Conservation (phyloP, 768 basidiomycete species). For the Fomitopsis serialis region DNA sequence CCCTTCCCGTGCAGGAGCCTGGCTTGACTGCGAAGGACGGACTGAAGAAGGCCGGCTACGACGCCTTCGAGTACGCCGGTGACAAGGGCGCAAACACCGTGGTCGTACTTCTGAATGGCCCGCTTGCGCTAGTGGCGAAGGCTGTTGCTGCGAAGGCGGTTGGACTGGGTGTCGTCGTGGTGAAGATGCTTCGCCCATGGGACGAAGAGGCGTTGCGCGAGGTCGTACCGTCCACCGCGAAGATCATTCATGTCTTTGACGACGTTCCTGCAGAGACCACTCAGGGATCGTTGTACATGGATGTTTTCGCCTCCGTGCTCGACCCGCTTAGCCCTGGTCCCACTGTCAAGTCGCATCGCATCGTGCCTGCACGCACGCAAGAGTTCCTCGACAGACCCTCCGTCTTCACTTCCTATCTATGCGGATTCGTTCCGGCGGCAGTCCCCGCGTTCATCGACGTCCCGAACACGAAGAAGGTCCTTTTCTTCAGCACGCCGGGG, state of each 20-base stretch:
- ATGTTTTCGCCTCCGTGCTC: constrained; percentile 61
- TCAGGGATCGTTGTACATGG: constrained; percentile 64
- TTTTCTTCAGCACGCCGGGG: constrained; percentile 58
- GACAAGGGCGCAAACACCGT: constrained; percentile 56
- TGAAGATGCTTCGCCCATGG: constrained; percentile 86
- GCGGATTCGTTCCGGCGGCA: constrained; percentile 14
- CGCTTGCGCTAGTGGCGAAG: constrained; percentile 61
- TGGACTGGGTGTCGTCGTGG: constrained; percentile 61
- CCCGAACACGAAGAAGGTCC: constrained; percentile 38
- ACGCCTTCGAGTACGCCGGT: constrained; percentile 74
- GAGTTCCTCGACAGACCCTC: constrained; percentile 41
- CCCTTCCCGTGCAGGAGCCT: constrained; percentile 28
- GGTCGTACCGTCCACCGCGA: constrained; percentile 54
- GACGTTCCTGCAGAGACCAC: constrained; percentile 62
- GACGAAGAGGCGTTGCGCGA: constrained; percentile 54
- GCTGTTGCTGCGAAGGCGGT: constrained; percentile 37
- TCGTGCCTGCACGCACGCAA: constrained; percentile 53
- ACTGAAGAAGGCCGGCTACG: constrained; percentile 55
- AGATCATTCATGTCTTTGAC: constrained; percentile 66
- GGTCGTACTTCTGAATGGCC: constrained; percentile 71
- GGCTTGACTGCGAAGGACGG: constrained; percentile 38
- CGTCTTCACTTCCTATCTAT: constrained; percentile 39
- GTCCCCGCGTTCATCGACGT: constrained; percentile 23
- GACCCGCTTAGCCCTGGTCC: constrained; percentile 29
- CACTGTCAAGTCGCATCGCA: constrained; percentile 47